phyloP scores from a whole-genome alignment of 2,329 filamentous ascomycete genomes.

The Bipolaris cookei region DNA sequence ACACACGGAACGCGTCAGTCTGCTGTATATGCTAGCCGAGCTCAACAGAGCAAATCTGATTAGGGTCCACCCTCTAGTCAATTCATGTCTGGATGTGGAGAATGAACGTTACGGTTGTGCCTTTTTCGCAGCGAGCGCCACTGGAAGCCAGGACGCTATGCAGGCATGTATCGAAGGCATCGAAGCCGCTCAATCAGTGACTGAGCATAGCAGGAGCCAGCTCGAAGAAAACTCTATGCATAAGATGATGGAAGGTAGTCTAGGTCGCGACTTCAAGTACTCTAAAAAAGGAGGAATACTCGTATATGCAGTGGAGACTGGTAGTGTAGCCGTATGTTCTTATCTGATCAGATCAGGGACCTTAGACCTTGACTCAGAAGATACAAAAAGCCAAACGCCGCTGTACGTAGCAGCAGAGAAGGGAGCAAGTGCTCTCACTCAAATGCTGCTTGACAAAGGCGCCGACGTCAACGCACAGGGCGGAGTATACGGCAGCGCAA shows the following conservation, averaged over 20 bases:
- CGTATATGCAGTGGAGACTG: neutral
- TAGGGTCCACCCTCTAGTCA: constrained; percentile 25
- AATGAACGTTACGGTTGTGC: constrained; percentile 44
- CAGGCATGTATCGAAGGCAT: neutral
- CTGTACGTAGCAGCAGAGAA: constrained; percentile 10
- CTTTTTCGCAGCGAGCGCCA: constrained; percentile 43
- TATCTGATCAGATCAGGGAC: neutral
- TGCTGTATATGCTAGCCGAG: constrained; percentile 32
- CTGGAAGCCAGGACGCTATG: neutral
- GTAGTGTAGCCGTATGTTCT: neutral
- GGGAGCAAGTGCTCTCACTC: neutral
- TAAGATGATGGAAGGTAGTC: neutral
- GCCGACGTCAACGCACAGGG: too few species aligned
- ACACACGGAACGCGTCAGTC: constrained; percentile 20
- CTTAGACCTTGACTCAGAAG: neutral
- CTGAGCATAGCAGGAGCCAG: neutral
- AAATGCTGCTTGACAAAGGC: neutral
- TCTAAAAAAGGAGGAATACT: neutral
- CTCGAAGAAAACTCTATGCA: neutral
- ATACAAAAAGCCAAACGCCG: constrained; percentile 9
- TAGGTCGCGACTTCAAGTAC: constrained; percentile 14
- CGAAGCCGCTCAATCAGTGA: neutral
- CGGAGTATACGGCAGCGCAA: neutral
- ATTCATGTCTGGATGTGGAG: constrained; percentile 28
- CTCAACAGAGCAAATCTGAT: constrained; percentile 38